Evolutionary conservation across 2,329 filamentous ascomycete species (phyloP), one percentile per base, ranked within the genome.

Genomic region (Neocucurbitaria cava): DNA sequence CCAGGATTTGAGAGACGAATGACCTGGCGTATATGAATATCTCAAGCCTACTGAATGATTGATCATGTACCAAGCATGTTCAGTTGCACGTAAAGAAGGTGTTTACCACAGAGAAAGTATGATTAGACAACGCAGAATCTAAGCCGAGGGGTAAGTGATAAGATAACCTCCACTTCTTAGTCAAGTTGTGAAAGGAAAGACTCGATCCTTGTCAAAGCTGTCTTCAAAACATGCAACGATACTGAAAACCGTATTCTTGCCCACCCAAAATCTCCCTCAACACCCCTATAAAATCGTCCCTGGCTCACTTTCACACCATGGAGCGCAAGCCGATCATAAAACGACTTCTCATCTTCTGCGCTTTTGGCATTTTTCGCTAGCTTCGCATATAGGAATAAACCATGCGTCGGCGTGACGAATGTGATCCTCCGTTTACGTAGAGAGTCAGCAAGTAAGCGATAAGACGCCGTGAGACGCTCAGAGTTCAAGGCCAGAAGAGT

Each of bases 211-310:
- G 38, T 49, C 15, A 69, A 10, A 5, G 54, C 65, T 18, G 33
- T 44, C 30, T 40, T 40, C 69, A 72, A 64, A 10, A 46, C 53
- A 13, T 61, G 49, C n/a, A 21, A 20, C 0, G 38, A 35, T 8
- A 70, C 39, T 1, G 61, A 61, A 35, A 73, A 71, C 18, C 63
- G 49, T 28, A 73, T 54, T 40, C 70, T 60, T 13, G 59, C 62
- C 70, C 70, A 73, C 2, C 70, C 70, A 59, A 50, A 65, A 36
- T 71, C 63, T n/a, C 47, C 57, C 24, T 72, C 65, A 1, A 69
- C 64, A 1, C 68, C 70, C 8, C 52, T 65, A 47, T 63, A 70
- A 1, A 51, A 44, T 11, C 46, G 49, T 1, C 68, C 68, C 4
- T 53, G 58, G 2, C 60, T 55, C 5, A 70, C 56, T 9, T 44